These are phyloP conservation scores for Penicillium maclennaniae DNA, from an alignment of 495 filamentous ascomycete species.

Conservation along the genomic window DNA sequence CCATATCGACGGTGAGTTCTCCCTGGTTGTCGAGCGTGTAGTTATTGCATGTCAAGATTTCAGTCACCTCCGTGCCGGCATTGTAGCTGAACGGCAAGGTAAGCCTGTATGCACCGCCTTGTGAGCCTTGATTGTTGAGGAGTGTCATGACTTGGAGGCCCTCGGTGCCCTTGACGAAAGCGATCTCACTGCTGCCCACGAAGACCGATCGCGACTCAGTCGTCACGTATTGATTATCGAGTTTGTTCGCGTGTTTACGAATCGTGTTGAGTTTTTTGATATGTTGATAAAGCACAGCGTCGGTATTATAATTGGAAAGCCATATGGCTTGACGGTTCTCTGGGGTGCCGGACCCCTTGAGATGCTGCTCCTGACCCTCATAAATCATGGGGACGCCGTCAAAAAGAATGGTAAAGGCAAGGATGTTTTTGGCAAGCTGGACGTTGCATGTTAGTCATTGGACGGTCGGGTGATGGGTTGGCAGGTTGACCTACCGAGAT, in stretches of 20 bases:
- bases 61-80: slow-evolving; percentile 33
- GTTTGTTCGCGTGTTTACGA: slow-evolving; percentile 50
- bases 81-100: slow-evolving; percentile 40
- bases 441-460: not conserved
- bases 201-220: slow-evolving; percentile 51
- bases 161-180: slow-evolving; percentile 58
- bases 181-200: slow-evolving; percentile 53
- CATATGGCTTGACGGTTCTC: slow-evolving; percentile 73
- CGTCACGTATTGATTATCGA: slow-evolving; percentile 45
- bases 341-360: slow-evolving; percentile 54
- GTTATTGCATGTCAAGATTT: slow-evolving; percentile 47
- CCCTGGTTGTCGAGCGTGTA: slow-evolving; percentile 44
- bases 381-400: slow-evolving; percentile 65
- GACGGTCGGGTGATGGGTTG: not conserved
- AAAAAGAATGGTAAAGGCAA: slow-evolving; percentile 67
- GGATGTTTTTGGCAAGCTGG: slow-evolving; percentile 59
- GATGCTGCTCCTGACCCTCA: slow-evolving; percentile 71
- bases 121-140: slow-evolving; percentile 52
- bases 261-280: slow-evolving; percentile 57
- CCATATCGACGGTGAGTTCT: slow-evolving; percentile 42
- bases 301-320: slow-evolving; percentile 60
- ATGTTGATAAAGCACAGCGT: slow-evolving; percentile 55
- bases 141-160: slow-evolving; percentile 55
- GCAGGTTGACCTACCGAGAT: slow-evolving; percentile 31
- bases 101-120: slow-evolving; percentile 40